Percentiles rank a stretch among this genome's conserved stretches.
Conservation (phyloP, 345 rosid species). For the Aquilaria yunnanensis region DNA sequence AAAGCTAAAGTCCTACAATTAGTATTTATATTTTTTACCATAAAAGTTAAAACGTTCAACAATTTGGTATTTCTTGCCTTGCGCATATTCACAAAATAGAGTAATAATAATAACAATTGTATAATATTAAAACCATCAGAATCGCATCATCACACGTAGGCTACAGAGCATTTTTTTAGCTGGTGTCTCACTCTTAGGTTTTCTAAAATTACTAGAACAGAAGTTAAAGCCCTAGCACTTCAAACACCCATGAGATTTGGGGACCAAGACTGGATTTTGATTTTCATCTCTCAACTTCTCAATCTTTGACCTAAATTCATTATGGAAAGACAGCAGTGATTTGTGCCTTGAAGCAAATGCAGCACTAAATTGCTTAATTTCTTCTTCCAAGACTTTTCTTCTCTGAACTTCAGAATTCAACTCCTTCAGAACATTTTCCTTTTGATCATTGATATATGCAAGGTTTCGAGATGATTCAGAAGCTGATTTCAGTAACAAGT, state of each 20-base stretch:
- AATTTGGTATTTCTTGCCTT: too few species aligned
- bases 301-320: conserved; percentile 56
- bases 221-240: not conserved
- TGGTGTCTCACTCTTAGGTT: too few species aligned
- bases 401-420: conserved; percentile 50
- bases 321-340: conserved; percentile 49
- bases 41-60: too few species aligned
- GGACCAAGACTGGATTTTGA: conserved; percentile 30
- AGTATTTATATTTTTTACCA: too few species aligned
- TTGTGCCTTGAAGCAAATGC: conserved; percentile 62
- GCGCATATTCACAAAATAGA: too few species aligned
- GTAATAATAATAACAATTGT: too few species aligned
- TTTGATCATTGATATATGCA: conserved; percentile 33
- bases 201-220: too few species aligned
- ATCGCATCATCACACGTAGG: too few species aligned
- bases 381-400: conserved; percentile 62
- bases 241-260: conserved; percentile 36
- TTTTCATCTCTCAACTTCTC: conserved; percentile 46
- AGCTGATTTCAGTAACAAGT: conserved; percentile 32
- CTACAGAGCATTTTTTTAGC: too few species aligned
- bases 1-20: too few species aligned
- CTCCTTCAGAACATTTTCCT: conserved; percentile 59
- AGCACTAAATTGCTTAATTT: conserved; percentile 57
- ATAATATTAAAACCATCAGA: too few species aligned
- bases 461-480: conserved; percentile 44